Evolutionary conservation across 139 green algal genomes (phyloP).

Genomic region (Ettlia oleoabundans): DNA sequence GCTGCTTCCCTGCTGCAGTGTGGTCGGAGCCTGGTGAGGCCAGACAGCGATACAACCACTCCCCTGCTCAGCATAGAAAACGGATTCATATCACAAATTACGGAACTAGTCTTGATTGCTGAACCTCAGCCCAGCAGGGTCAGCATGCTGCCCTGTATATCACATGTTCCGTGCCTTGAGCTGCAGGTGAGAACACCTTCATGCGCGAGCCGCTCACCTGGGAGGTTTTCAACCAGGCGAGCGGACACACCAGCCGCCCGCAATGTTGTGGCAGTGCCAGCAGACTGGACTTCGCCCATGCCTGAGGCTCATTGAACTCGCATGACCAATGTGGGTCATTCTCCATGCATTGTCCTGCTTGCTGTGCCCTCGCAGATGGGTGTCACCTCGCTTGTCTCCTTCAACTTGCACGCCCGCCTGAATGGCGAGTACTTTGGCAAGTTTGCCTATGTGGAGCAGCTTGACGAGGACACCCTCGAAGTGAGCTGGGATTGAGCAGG

Average conservation of each 20-base stretch:
- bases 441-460: not conserved
- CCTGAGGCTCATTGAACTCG: not conserved
- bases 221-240: slow-evolving; percentile 42
- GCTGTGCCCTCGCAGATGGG: slow-evolving; percentile 26
- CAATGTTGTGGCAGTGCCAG: not conserved
- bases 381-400: slow-evolving; percentile 46
- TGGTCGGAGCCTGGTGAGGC: slow-evolving; percentile 66
- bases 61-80: too few relatives aligned
- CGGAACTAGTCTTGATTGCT: too few relatives aligned
- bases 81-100: too few relatives aligned
- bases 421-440: slow-evolving; percentile 77
- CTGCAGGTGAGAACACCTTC: slow-evolving; percentile 79
- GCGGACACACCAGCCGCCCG: not conserved
- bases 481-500: not conserved
- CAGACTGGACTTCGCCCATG: not conserved
- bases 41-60: too few relatives aligned
- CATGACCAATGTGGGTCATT: not conserved
- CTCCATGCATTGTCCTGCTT: too few relatives aligned
- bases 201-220: slow-evolving; percentile 71
- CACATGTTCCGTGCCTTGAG: not conserved
- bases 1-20: not conserved
- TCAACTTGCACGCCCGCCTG: slow-evolving; percentile 68
- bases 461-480: not conserved
- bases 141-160: too few relatives aligned
- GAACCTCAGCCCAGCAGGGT: too few relatives aligned